Evolutionary conservation across 345 rosid species (phyloP).

Genomic region (Rhodamnia argentea): DNA sequence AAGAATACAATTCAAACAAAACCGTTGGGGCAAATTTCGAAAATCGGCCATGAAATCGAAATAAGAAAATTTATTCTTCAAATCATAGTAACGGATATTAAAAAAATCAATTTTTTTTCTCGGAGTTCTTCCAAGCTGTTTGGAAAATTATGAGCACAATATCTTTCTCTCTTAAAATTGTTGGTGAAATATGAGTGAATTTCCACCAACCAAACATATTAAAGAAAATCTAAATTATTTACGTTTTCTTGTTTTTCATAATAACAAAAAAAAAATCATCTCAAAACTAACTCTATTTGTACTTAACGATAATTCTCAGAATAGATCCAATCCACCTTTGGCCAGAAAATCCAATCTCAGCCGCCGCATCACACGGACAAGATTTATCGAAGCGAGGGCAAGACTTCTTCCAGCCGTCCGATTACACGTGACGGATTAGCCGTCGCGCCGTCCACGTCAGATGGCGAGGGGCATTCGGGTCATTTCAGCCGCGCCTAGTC

Average conservation of each 20-base stretch:
- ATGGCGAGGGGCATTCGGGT: neutral
- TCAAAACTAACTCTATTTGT: neutral
- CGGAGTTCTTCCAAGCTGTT: neutral
- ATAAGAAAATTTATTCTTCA: neutral
- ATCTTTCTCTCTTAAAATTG: neutral
- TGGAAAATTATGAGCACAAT: neutral
- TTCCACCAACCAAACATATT: neutral
- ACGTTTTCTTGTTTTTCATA: neutral
- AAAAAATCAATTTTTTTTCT: accelerated
- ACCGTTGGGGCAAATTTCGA: neutral
- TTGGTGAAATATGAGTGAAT: neutral
- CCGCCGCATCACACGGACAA: neutral
- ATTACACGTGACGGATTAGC: too few species aligned
- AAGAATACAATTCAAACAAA: neutral
- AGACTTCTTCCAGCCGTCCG: neutral
- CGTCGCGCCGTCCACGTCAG: neutral
- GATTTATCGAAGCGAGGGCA: neutral
- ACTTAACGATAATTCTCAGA: neutral
- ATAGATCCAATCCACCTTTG: neutral
- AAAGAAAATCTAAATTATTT: neutral
- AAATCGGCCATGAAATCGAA: neutral
- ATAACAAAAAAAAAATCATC: neutral
- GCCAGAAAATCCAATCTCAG: neutral
- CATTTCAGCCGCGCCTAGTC: neutral
- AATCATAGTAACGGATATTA: neutral